phyloP scores from a whole-genome alignment of 306 rosid genomes.

The Fagus crenata region DNA sequence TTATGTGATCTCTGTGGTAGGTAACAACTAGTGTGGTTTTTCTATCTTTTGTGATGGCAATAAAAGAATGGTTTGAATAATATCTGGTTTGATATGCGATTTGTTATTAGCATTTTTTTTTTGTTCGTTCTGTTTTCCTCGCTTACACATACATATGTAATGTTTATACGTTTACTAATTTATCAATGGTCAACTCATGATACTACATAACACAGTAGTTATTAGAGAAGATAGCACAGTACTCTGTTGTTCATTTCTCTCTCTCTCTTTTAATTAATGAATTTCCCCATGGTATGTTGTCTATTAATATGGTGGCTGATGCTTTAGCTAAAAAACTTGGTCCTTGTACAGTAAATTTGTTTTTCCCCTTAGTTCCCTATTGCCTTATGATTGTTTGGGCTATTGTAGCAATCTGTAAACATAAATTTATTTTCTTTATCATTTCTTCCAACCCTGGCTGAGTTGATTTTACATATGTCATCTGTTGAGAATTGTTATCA shows the following conservation, averaged over 20 bases:
- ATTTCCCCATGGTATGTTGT: too few species aligned
- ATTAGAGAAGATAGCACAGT: too few species aligned
- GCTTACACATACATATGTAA: too few species aligned
- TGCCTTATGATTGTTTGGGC: background rate
- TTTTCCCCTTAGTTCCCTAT: background rate
- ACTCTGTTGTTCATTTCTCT: too few species aligned
- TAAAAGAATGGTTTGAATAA: slow-evolving; percentile 20
- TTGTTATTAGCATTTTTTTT: background rate
- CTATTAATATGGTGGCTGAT: too few species aligned
- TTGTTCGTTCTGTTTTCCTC: background rate
- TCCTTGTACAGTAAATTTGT: too few species aligned
- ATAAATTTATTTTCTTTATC: background rate
- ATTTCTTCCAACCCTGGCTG: background rate
- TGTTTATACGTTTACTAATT: too few species aligned
- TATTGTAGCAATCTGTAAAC: background rate
- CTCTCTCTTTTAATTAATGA: too few species aligned
- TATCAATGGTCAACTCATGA: background rate
- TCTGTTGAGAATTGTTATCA: background rate
- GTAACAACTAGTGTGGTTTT: too few species aligned
- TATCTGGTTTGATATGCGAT: background rate
- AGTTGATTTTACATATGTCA: background rate
- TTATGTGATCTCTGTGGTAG: too few species aligned
- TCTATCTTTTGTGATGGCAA: background rate
- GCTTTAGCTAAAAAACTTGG: too few species aligned
- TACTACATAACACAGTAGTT: background rate